Evolutionary conservation across 2,329 filamentous ascomycete species (phyloP).

Genomic region (Penicillium sp.): DNA sequence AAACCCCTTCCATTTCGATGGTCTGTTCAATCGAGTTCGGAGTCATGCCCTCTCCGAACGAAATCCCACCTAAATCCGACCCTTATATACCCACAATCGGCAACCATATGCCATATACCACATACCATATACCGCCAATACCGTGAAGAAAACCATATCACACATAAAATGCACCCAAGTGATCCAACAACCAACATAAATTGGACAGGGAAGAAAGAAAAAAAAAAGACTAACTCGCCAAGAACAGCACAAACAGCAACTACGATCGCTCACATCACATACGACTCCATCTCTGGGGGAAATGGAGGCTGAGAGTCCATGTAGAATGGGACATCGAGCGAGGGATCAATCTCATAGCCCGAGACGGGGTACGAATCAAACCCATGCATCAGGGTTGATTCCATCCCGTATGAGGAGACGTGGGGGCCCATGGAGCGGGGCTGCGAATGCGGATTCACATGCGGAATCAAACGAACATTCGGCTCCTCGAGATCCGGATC

Average conservation of each 20-base stretch:
- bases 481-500: neutral
- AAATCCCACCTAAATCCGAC: neutral
- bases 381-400: conserved; percentile 28
- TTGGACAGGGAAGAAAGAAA: conserved; percentile 1
- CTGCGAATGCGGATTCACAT: neutral
- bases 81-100: neutral
- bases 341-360: conserved; percentile 31
- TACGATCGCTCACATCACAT: conserved; percentile 36
- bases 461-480: neutral
- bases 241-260: conserved; percentile 12
- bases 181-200: neutral
- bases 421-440: neutral
- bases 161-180: neutral
- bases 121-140: no score
- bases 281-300: conserved; percentile 36
- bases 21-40: neutral
- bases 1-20: neutral
- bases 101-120: no score
- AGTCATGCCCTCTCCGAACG: neutral
- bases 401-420: conserved; percentile 15
- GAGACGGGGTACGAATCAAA: conserved; percentile 30
- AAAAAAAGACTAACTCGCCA: conserved; percentile 4
- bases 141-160: neutral
- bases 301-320: conserved; percentile 33
- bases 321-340: conserved; percentile 34